phyloP scores from a whole-genome alignment of 2,329 filamentous ascomycete genomes.

The Fusarium oxysporum region DNA sequence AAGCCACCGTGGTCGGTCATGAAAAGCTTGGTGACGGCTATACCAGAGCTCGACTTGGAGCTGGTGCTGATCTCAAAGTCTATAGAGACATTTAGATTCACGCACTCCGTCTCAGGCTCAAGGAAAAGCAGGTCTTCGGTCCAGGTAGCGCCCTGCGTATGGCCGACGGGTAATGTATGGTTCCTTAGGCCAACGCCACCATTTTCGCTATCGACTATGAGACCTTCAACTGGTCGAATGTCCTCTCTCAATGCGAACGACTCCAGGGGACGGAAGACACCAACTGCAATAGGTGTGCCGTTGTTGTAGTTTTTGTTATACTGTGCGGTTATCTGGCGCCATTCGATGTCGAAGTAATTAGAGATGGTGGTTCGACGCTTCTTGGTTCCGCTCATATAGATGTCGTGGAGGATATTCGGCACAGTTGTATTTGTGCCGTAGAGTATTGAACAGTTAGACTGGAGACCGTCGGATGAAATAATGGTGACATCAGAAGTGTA shows the following conservation, averaged over 20 bases:
- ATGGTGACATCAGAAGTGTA: constrained; percentile 33
- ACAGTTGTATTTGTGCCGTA: constrained; percentile 43
- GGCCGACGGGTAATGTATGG: constrained; percentile 53
- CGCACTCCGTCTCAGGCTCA: constrained; percentile 58
- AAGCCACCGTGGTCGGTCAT: constrained; percentile 59
- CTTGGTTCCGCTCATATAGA: constrained; percentile 37
- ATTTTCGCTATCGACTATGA: constrained; percentile 55
- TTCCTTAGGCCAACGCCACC: constrained; percentile 60
- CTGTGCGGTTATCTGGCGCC: constrained; percentile 50
- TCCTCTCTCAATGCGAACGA: constrained; percentile 49
- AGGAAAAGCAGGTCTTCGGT: constrained; percentile 61
- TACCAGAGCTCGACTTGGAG: neutral
- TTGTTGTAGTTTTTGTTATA: constrained; percentile 45
- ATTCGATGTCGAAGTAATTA: constrained; percentile 36
- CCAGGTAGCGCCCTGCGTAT: constrained; percentile 55
- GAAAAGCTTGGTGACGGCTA: constrained; percentile 38
- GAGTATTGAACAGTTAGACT: constrained; percentile 23
- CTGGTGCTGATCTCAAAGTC: constrained; percentile 51
- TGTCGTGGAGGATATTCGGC: constrained; percentile 37
- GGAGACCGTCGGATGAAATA: constrained; percentile 40
- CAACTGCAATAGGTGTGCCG: constrained; percentile 46
- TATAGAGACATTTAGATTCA: constrained; percentile 57
- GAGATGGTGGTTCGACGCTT: constrained; percentile 28
- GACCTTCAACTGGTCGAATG: constrained; percentile 54
- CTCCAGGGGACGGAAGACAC: constrained; percentile 32